Evolutionary conservation across 352 stramenopile genomes (phyloP), one percentile per base, ranked within the genome.

Genomic region (Globisporangium parvum): DNA sequence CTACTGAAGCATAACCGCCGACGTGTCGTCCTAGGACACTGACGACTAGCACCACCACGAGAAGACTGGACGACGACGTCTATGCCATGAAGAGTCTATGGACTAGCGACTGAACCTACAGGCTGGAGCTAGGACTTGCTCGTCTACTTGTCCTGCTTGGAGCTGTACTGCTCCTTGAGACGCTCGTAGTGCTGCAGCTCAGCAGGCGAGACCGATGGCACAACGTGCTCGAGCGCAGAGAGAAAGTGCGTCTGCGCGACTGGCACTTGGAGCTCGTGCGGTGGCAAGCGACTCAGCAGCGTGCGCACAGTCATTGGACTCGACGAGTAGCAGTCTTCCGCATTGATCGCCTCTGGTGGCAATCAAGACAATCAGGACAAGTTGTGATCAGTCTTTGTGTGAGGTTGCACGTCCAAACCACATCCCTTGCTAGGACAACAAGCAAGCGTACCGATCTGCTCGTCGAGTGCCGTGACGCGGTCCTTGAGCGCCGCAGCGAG

Each of bases 111-210:
- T n/a, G n/a, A n/a, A n/a, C 26, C 26, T 31, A 31, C 3, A 0
- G 26, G 6, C 26, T 31, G 26, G 26, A 31, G 26, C 26, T 31
- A 31, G 20, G 23, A n/a, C 24, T 1, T 5, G 3, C 4, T 39
- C 6, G 15, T 21, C 39, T 45, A 48, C 44, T 48, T 53, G 24
- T 56, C 50, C 69, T 87, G 67, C 21, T 68, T 78, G 9, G 77
- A 90, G 56, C 77, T 95, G 67, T 92, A 96, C 72, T 96, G 80
- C 47, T 80, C 62, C 48, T 87, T 86, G 35, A 96, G 71, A 24
- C 78, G 81, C 57, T 96, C 88, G 65, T 96, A 96, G 59, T 96
- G 88, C 41, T 67, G 59, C 42, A 96, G 75, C 66, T 96, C 88
- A 9, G 85, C 81, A 2, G 77, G 67, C 9, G 86, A 95, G 24